Evolutionary conservation across 257 asterid genomes (phyloP), one percentile per base, ranked within the genome.

Genomic region (Nicotiana paniculata): DNA sequence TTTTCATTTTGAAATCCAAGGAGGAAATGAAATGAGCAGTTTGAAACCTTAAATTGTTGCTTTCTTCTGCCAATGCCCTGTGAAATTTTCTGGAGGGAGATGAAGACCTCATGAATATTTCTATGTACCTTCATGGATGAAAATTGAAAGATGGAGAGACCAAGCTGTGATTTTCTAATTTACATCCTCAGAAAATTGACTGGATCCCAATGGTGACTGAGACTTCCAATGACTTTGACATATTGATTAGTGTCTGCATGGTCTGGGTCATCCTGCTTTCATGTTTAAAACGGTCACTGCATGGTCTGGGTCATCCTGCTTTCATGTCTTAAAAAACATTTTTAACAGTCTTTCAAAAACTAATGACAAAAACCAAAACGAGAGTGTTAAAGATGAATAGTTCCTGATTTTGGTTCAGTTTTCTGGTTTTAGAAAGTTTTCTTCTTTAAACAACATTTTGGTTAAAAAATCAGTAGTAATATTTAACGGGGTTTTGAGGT

Each of bases 51-150:
- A 72, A 46, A 6, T 24, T 72, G 61, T 72, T 46, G 59, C 78
- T 72, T 72, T 72, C 37, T 46, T 12, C 78, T 72, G 59, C 59
- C 21, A 8, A 72, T 24, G 21, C 78, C 78, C 78, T 24, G 78
- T 70, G 35, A 24, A 46, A 46, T 46, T 72, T 39, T 72, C 37
- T 72, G 37, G 79, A 72, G 79, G 48, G 48, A 46, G 37, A 72
- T 46, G 57, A 46, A 72, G 61, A 72, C 79, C 39, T 72, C 79
- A 13, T 46, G 79, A 72, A 10, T 46, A 72, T 72, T 72, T 35
- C 79, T 46, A 72, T 72, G 61, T 13, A 46, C 79, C 59, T 72
- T 72, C 79, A 46, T 72, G 61, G 61, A 72, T 72, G 79, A 72
- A 72, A 72, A 48, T 24, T 72, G 37, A 46, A 46, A 72, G 78